phyloP scores from a whole-genome alignment of 495 filamentous ascomycete species.

The Zalerion maritima region DNA sequence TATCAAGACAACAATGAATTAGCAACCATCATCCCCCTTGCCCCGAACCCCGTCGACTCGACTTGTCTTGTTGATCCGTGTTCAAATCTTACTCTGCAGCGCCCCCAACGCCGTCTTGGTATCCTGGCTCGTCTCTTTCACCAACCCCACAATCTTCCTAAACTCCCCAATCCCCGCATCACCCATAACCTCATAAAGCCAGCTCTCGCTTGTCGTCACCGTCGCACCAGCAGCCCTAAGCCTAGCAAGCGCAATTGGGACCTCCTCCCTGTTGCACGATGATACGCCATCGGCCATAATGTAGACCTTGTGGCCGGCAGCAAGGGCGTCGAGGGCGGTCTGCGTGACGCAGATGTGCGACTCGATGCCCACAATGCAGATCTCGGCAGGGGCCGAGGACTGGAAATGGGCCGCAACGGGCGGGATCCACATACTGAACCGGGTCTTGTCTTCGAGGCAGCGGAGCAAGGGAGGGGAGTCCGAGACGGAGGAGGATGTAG shows the following conservation, averaged over 20 bases:
- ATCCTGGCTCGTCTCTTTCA: constrained; percentile 58
- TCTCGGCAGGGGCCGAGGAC: constrained; percentile 16
- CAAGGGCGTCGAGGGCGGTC: constrained; percentile 69
- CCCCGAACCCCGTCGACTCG: no score
- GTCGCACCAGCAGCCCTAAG: constrained; percentile 61
- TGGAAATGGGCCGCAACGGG: constrained; percentile 32
- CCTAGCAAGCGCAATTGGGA: constrained; percentile 61
- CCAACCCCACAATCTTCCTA: constrained; percentile 50
- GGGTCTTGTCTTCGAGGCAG: constrained; percentile 65
- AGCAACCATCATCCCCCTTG: no score
- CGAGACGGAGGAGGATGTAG: constrained; percentile 15
- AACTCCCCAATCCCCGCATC: constrained; percentile 72
- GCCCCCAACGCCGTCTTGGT: constrained; percentile 51
- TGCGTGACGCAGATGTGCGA: constrained; percentile 90
- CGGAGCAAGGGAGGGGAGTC: constrained; percentile 24
- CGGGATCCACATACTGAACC: constrained; percentile 67
- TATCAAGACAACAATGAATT: no score
- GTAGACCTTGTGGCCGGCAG: constrained; percentile 66
- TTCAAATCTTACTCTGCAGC: constrained; percentile 57
- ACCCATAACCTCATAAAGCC: constrained; percentile 83
- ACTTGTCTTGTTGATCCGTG: no score
- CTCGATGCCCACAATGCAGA: constrained; percentile 77
- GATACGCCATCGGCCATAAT: constrained; percentile 84
- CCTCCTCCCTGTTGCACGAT: constrained; percentile 69
- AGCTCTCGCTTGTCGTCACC: constrained; percentile 82